Percentiles rank a stretch among this genome's conserved stretches.
These are phyloP conservation scores for Trichoderma gamsii DNA, from an alignment of 495 filamentous ascomycete genomes.

Conservation along the genomic window DNA sequence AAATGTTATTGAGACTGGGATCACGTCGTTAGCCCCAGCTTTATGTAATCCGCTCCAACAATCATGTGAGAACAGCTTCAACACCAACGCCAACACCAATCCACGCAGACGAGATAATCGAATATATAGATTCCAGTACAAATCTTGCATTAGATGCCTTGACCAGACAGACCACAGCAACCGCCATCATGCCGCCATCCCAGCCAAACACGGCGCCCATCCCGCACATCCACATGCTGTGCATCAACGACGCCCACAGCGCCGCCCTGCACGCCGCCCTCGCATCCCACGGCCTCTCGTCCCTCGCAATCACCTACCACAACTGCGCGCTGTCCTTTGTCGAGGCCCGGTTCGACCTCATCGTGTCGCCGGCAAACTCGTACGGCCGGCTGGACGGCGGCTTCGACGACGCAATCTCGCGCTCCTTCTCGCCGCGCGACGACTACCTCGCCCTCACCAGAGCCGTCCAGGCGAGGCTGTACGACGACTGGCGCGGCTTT, in stretches of 20 bases:
- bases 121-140: not conserved
- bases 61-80: too few species aligned
- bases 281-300: not conserved
- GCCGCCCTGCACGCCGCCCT: slow-evolving; percentile 1
- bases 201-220: not conserved
- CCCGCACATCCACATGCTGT: slow-evolving; percentile 13
- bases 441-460: slow-evolving; percentile 43
- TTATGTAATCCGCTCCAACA: too few species aligned
- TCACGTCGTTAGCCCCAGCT: too few species aligned
- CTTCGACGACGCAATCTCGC: slow-evolving; percentile 49
- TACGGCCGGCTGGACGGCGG: slow-evolving; percentile 47
- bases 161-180: too few species aligned
- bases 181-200: not conserved
- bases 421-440: slow-evolving; percentile 37
- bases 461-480: slow-evolving; percentile 36
- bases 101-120: too few species aligned
- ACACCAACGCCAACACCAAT: too few species aligned
- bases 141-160: not conserved
- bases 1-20: too few species aligned
- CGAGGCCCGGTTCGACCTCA: slow-evolving; percentile 32
- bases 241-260: slow-evolving; percentile 1
- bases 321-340: slow-evolving; percentile 33
- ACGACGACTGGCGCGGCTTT: slow-evolving; percentile 42
- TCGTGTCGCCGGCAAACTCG: slow-evolving; percentile 50
- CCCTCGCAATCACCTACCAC: slow-evolving; percentile 24